Conservation (phyloP, 441 rosid species). For the Pelargonium cotyledonis region DNA sequence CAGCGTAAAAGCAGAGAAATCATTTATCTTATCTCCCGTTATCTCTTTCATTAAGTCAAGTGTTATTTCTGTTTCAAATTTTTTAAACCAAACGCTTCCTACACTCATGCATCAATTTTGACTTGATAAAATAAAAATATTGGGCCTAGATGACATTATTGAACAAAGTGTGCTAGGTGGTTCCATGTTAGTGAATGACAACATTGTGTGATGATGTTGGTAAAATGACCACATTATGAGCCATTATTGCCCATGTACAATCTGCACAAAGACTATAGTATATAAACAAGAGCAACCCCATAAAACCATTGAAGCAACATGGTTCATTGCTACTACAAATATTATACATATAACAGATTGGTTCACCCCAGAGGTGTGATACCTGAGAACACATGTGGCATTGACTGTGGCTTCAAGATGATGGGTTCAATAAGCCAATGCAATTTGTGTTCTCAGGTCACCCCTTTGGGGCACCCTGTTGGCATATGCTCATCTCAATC, state of each 20-base stretch:
- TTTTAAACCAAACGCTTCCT: too few species aligned
- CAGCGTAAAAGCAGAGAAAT: too few species aligned
- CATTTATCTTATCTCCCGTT: too few species aligned
- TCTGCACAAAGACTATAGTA: background rate
- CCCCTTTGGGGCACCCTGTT: conserved; percentile 39
- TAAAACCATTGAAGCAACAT: background rate
- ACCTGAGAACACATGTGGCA: conserved; percentile 29
- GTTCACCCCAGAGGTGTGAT: conserved; percentile 29
- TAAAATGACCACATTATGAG: conserved; percentile 27
- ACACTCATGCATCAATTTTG: too few species aligned
- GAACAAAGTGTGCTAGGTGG: too few species aligned
- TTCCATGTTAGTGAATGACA: conserved; percentile 13
- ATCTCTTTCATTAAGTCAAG: too few species aligned
- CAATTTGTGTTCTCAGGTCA: conserved; percentile 50
- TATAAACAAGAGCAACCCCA: background rate
- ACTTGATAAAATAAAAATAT: too few species aligned
- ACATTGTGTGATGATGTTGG: conserved; percentile 19
- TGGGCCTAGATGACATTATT: too few species aligned
- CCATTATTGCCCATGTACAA: background rate
- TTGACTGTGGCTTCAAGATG: background rate
- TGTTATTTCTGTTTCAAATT: too few species aligned
- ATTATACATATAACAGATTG: conserved; percentile 11
- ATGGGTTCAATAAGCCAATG: conserved; percentile 2
- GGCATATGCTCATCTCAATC: background rate
- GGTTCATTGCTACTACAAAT: background rate